Percentiles rank a stretch among this genome's conserved stretches.
Conservation (phyloP, 2,329 filamentous ascomycete genomes). For the Thermothelomyces thermophilus region DNA sequence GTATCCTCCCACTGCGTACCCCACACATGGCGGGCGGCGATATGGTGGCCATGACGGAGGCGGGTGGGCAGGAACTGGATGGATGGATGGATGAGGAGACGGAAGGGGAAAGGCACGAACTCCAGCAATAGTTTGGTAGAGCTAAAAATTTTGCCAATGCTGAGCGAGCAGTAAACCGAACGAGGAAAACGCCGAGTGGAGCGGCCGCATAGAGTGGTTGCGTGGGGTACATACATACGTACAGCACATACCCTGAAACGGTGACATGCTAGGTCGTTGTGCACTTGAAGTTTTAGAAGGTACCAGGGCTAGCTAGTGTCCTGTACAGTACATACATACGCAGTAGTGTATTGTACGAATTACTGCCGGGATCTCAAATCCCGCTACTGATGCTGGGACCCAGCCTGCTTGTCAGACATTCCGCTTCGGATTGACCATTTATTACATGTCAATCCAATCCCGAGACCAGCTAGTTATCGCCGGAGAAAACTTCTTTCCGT, state of each 20-base stretch:
- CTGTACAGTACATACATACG: no score
- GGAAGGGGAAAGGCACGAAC: constrained; percentile 8
- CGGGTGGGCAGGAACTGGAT: constrained; percentile 16
- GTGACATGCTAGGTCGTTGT: not conserved
- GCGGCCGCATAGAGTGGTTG: not conserved
- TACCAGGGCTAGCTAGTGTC: no score
- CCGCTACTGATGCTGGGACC: constrained; percentile 2
- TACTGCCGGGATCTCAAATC: not conserved
- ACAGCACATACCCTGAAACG: not conserved
- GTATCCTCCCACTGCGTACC: constrained; percentile 10
- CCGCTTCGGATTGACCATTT: no score
- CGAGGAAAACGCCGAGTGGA: constrained; percentile 14
- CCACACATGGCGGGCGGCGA: constrained; percentile 23
- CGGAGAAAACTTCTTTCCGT: no score
- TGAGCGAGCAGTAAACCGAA: constrained; percentile 4
- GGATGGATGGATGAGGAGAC: constrained; percentile 7
- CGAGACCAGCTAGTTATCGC: no score
- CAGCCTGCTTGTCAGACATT: not conserved
- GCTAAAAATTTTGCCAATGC: constrained; percentile 11
- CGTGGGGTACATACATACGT: constrained; percentile 7
- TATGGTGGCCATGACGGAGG: constrained; percentile 15
- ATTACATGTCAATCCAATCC: no score
- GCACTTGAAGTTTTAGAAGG: no score
- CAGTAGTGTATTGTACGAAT: no score
- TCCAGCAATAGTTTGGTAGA: constrained; percentile 5